Conservation (phyloP, 371 early-diverging fungal genomes). For the Mortierella sp. region DNA sequence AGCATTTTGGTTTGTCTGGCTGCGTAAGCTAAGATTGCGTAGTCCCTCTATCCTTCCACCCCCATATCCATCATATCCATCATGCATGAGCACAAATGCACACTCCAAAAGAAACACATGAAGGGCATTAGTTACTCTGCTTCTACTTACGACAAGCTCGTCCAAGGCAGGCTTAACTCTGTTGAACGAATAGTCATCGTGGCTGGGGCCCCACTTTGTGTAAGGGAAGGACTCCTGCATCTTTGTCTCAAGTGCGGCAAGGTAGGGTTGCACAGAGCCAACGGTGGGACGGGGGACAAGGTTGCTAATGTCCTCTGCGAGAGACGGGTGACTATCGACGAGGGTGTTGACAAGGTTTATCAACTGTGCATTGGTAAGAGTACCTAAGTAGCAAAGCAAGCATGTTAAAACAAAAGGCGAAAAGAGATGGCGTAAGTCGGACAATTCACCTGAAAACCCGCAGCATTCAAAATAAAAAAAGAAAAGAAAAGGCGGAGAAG, state of each 20-base stretch:
- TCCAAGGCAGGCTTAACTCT: slow-evolving; percentile 83
- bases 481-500: background rate
- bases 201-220: slow-evolving; percentile 81
- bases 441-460: background rate
- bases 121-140: background rate
- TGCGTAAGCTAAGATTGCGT: slow-evolving; percentile 18
- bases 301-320: slow-evolving; percentile 78
- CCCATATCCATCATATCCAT: background rate
- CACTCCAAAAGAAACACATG: background rate
- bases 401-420: background rate
- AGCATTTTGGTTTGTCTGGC: background rate
- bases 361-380: slow-evolving; percentile 64
- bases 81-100: background rate
- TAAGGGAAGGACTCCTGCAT: slow-evolving; percentile 88
- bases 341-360: slow-evolving; percentile 79
- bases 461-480: slow-evolving; percentile 5
- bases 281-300: slow-evolving; percentile 93
- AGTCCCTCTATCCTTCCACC: background rate
- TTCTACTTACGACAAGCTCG: slow-evolving; percentile 75
- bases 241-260: slow-evolving; percentile 78
- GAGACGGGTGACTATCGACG: slow-evolving; percentile 77
- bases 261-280: slow-evolving; percentile 75
- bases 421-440: slow-evolving; percentile 21
- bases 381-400: slow-evolving; percentile 20
- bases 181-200: slow-evolving; percentile 91